Evolutionary conservation across 345 rosid species (phyloP), one percentile per base, ranked within the genome.

Genomic region (Fremontodendron californicum): DNA sequence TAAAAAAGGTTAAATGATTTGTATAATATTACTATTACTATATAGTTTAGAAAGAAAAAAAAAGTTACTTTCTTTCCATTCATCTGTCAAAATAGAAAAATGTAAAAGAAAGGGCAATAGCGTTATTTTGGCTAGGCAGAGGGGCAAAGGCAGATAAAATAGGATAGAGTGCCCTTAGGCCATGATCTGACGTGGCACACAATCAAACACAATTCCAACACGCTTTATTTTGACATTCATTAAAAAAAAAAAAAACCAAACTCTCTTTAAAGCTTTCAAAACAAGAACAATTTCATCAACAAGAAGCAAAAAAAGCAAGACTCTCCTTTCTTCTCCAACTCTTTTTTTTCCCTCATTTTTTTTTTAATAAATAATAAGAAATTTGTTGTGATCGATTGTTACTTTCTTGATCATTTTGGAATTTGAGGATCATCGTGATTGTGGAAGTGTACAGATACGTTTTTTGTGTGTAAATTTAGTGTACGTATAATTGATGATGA

Each of bases 401-500:
- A 8, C 13, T 4, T 66, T 31, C n/a, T 43, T 75, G 25, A 51
- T 57, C 57, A 27, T 3, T 70, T 73, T 42, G 21, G 10, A 61
- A 52, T 12, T 35, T 9, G 61, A 69, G 76, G 63, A 73, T 73
- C 64, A 11, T 54, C 65, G 35, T 42, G 54, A 46, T 46, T 13
- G 63, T 39, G 43, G 35, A 5, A 23, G 23, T 21, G 55, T 7
- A 70, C 9, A 8, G 11, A 42, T 40, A 25, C 31, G 33, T 45
- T 31, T 18, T 33, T 4, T 31, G 71, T 39, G 39, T 46, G 68
- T 48, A 57, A 33, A 25, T 15, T 54, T 67, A n/a, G 71, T 54
- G 51, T 60, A 13, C 13, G 2, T 27, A 60, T 60, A 60, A 60
- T 67, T 19, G 39, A 63, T 58, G 65, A 76, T 75, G 52, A 83